Evolutionary conservation across 2,329 filamentous ascomycete genomes (phyloP), one percentile per base, ranked within the genome.

Genomic region (Hypocrella siamensis): DNA sequence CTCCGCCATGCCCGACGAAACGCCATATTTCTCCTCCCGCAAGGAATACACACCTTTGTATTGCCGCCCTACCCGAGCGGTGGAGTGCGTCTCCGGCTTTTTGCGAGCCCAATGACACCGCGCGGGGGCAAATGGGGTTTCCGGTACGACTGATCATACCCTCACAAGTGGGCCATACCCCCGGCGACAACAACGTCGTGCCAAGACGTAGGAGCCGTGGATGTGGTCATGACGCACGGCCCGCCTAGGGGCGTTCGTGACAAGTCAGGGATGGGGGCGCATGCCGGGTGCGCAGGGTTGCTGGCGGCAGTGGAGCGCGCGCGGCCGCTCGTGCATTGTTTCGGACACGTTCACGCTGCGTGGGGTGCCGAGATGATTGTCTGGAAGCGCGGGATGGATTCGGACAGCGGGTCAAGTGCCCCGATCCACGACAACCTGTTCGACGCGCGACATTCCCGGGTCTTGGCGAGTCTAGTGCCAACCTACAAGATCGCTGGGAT

Each of bases 181-280:
- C 4, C 44, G 0, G 48, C 40, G 9, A 26, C 25, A n/a, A n/a
- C n/a, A n/a, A n/a, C n/a, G n/a, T n/a, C n/a, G n/a, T n/a, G n/a
- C n/a, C n/a, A n/a, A n/a, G n/a, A n/a, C n/a, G n/a, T n/a, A n/a
- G n/a, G n/a, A n/a, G n/a, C n/a, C 1, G 47, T 56, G 1, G 62
- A 74, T 38, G 34, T 72, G 1, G 61, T 55, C 18, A 58, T 72
- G 15, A 72, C 68, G 0, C 67, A 75, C 34, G 67, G 69, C 0
- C 69, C 68, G 3, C 67, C 67, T 0, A 48, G 41, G 6, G 65
- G 65, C 2, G 47, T 75, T 2, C 46, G 70, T 31, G 68, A 75
- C 42, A 39, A 43, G 16, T 41, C 43, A 4, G 34, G 33, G 19
- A 7, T 34, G 42, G 3, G 39, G 34, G n/a, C n/a, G n/a, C 10